Evolutionary conservation across 2,329 filamentous ascomycete species (phyloP).

Genomic region (Pseudocercospora musae): DNA sequence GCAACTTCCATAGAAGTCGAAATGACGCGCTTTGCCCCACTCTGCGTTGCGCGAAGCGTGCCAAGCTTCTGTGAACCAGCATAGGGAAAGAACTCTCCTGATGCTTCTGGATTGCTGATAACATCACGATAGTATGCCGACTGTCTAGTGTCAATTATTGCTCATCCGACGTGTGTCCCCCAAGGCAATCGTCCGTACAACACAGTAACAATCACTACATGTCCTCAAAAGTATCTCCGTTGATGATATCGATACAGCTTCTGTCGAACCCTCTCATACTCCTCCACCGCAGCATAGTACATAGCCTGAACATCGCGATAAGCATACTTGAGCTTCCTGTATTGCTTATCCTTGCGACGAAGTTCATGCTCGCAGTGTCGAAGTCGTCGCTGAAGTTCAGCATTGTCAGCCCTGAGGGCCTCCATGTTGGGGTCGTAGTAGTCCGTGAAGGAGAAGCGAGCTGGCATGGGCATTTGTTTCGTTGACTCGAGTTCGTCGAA

Average conservation of each 20-base stretch:
- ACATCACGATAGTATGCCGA: too few relatives aligned
- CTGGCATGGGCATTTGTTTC: constrained; percentile 1
- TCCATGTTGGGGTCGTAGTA: constrained; percentile 24
- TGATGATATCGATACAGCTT: constrained; percentile 1
- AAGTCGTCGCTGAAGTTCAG: constrained; percentile 14
- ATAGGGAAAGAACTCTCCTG: too few relatives aligned
- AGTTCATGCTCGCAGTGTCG: constrained; percentile 6
- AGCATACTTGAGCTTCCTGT: constrained; percentile 2
- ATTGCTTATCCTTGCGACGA: constrained; percentile 2
- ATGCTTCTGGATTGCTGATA: too few relatives aligned
- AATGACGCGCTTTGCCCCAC: background rate
- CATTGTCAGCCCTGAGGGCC: constrained; percentile 13
- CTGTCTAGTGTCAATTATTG: too few relatives aligned
- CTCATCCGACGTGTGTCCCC: too few relatives aligned
- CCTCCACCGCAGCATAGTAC: background rate
- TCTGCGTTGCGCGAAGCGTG: background rate
- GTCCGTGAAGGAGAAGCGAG: constrained; percentile 3
- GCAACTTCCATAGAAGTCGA: background rate
- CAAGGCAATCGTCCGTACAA: too few relatives aligned
- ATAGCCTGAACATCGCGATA: constrained; percentile 8
- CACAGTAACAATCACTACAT: too few relatives aligned
- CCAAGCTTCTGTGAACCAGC: too few relatives aligned
- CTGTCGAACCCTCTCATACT: constrained; percentile 8
- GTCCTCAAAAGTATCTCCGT: background rate
- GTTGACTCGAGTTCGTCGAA: background rate